Evolutionary conservation across 768 basidiomycete species (phyloP).

Genomic region (Cantharellus anzutake): DNA sequence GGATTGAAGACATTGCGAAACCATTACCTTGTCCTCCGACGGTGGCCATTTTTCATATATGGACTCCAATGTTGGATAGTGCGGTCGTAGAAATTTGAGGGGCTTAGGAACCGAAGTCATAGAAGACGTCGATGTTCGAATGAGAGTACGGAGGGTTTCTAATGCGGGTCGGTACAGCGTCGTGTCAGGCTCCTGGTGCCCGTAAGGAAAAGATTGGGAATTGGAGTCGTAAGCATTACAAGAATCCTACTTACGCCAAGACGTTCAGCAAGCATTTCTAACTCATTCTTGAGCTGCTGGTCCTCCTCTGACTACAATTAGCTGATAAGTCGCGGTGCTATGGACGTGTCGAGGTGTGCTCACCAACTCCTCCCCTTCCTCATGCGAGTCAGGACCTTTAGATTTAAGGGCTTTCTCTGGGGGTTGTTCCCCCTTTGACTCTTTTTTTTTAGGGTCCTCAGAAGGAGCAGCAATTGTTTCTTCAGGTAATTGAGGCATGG

Average conservation of each 20-base stretch:
- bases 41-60: slow-evolving; percentile 66
- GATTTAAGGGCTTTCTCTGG: slow-evolving; percentile 36
- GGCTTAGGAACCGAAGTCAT: slow-evolving; percentile 99
- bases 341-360: slow-evolving; percentile 16
- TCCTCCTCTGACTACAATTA: slow-evolving; percentile 77
- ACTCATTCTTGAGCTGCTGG: slow-evolving; percentile 73
- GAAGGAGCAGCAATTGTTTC: slow-evolving; percentile 31
- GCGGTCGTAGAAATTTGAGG: slow-evolving; percentile 89
- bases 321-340: background rate
- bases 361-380: slow-evolving; percentile 57
- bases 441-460: slow-evolving; percentile 54
- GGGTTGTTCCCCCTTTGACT: slow-evolving; percentile 22
- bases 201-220: background rate
- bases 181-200: slow-evolving; percentile 62
- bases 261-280: slow-evolving; percentile 93
- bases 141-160: slow-evolving; percentile 82
- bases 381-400: slow-evolving; percentile 25
- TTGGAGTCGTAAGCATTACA: background rate
- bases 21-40: slow-evolving; percentile 55
- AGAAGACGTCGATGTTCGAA: slow-evolving; percentile 89
- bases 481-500: slow-evolving; percentile 8
- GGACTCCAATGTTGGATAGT: slow-evolving; percentile 70
- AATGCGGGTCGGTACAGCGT: slow-evolving; percentile 75
- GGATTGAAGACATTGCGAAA: background rate
- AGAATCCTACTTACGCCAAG: slow-evolving; percentile 43